These are phyloP conservation scores for Aspergillus flavus DNA, from an alignment of 2,329 filamentous ascomycete species.

Conservation along the genomic window DNA sequence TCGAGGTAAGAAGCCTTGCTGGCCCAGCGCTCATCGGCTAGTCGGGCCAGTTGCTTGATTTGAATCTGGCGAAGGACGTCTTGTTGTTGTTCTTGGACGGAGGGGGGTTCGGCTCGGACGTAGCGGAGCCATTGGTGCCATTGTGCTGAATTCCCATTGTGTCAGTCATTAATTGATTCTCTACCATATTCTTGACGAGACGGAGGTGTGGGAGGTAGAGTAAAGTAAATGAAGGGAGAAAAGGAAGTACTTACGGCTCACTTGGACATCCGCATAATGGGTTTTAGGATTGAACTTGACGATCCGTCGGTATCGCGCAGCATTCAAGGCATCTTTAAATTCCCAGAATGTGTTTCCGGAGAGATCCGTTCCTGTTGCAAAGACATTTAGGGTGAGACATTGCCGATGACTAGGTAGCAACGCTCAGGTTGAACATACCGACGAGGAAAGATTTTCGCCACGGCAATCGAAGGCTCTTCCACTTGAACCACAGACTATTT, in stretches of 20 bases:
- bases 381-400: slow-evolving; percentile 12
- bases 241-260: slow-evolving; percentile 52
- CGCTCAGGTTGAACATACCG: slow-evolving; percentile 43
- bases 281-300: slow-evolving; percentile 57
- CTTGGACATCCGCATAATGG: slow-evolving; percentile 62
- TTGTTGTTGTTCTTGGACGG: slow-evolving; percentile 60
- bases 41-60: slow-evolving; percentile 61
- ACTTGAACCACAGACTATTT: slow-evolving; percentile 61
- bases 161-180: slow-evolving; percentile 17
- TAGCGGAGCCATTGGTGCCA: slow-evolving; percentile 71
- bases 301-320: slow-evolving; percentile 59
- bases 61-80: slow-evolving; percentile 60
- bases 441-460: slow-evolving; percentile 64
- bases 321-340: slow-evolving; percentile 61
- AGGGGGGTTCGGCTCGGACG: slow-evolving; percentile 59
- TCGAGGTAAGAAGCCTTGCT: slow-evolving; percentile 62
- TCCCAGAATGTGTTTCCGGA: slow-evolving; percentile 69
- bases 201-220: too few species aligned
- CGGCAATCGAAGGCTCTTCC: slow-evolving; percentile 64
- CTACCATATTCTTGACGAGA: background rate
- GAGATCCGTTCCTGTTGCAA: slow-evolving; percentile 58
- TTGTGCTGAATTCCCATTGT: slow-evolving; percentile 53
- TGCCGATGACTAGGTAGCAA: background rate
- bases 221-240: background rate
- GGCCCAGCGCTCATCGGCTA: slow-evolving; percentile 65